Conservation (phyloP, 345 rosid genomes). For the Gynandropsis gynandra region DNA sequence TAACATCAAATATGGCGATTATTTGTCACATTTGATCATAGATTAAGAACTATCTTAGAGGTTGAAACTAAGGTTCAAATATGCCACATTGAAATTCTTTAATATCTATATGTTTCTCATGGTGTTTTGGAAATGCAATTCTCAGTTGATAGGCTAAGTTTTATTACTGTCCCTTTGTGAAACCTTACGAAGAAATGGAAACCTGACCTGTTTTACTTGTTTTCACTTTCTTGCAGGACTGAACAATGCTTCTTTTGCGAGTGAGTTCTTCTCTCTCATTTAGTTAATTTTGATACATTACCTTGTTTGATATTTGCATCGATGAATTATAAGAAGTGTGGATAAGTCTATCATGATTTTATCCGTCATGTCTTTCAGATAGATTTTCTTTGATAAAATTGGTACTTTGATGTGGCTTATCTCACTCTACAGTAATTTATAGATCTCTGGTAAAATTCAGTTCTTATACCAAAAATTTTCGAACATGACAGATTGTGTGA, state of each 20-base stretch:
- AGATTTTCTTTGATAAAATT: neutral
- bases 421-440: constrained; percentile 11
- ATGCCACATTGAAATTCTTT: neutral
- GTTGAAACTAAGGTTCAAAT: constrained; percentile 4
- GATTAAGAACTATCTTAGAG: neutral
- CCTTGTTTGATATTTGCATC: no score
- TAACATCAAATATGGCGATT: no score
- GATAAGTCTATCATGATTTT: no score
- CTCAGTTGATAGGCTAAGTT: no score
- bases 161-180: no score
- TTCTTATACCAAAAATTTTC: neutral
- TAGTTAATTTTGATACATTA: neutral
- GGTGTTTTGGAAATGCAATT: no score
- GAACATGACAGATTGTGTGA: constrained; percentile 50
- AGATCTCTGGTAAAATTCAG: neutral
- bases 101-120: no score
- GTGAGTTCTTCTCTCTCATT: constrained; percentile 37
- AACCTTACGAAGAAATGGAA: neutral
- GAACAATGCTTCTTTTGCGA: constrained; percentile 54
- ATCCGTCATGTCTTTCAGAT: no score
- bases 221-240: constrained; percentile 41
- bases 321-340: no score
- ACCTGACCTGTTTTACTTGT: constrained; percentile 13
- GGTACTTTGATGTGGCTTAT: no score
- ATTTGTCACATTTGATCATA: neutral